Conservation (phyloP, 2,329 filamentous ascomycete species). For the Aspergillus spinulosporus region DNA sequence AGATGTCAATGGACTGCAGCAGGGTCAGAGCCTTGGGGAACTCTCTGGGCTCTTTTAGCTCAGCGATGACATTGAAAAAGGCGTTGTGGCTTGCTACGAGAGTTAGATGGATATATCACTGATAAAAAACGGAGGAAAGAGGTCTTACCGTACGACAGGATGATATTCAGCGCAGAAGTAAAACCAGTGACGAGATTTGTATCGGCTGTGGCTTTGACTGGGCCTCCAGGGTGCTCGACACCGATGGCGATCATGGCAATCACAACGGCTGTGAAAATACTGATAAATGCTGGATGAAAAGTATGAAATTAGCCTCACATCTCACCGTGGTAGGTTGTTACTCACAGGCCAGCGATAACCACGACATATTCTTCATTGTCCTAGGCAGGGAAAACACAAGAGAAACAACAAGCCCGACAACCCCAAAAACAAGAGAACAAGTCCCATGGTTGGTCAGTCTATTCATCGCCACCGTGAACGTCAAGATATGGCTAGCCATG, state of each 20-base stretch:
- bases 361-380: conserved; percentile 63
- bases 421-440: conserved; percentile 64
- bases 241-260: conserved; percentile 68
- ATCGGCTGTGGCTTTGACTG: conserved; percentile 40
- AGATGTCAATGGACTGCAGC: conserved; percentile 60
- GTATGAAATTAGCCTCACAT: background rate
- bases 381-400: conserved; percentile 61
- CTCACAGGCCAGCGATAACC: conserved; percentile 58
- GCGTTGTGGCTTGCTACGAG: conserved; percentile 58
- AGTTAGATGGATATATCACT: conserved; percentile 47
- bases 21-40: conserved; percentile 64
- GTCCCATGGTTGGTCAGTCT: conserved; percentile 61
- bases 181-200: conserved; percentile 58
- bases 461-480: conserved; percentile 68
- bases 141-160: conserved; percentile 66
- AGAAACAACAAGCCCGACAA: conserved; percentile 59
- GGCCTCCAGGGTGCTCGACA: conserved; percentile 46
- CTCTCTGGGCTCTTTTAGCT: conserved; percentile 61
- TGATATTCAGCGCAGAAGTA: conserved; percentile 66
- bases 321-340: background rate
- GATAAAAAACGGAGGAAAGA: no score
- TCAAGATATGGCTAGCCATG: conserved; percentile 69
- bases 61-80: conserved; percentile 66
- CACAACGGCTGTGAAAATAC: conserved; percentile 63
- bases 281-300: conserved; percentile 55